These are phyloP conservation scores for Hymenoscyphus linearis DNA, from an alignment of 2,329 filamentous ascomycete genomes.

Conservation along the genomic window DNA sequence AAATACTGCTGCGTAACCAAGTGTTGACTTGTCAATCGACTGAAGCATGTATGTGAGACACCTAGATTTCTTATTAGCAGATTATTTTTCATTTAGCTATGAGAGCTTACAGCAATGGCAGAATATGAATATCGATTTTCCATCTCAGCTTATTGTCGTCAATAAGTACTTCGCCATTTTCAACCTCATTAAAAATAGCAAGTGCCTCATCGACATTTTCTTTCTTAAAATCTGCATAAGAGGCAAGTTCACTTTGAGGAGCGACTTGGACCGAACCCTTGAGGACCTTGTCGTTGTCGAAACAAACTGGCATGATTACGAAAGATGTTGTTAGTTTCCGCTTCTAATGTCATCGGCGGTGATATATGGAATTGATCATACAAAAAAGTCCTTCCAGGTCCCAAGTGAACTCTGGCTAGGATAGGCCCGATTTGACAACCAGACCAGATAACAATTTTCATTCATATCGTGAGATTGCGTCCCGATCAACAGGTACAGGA, in stretches of 20 bases:
- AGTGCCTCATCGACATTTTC: conserved; percentile 44
- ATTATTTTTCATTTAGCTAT: not conserved
- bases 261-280: not conserved
- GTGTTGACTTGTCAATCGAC: conserved; percentile 37
- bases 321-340: not conserved
- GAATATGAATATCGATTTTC: conserved; percentile 45
- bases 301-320: not conserved
- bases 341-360: not conserved
- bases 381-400: not conserved
- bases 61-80: conserved; percentile 47
- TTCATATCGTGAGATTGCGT: not conserved
- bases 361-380: not conserved
- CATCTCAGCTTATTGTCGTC: conserved; percentile 44
- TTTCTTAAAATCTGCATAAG: not conserved
- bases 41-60: conserved; percentile 47
- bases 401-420: not conserved
- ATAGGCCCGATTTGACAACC: not conserved
- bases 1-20: conserved; percentile 53
- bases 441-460: not conserved
- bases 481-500: not conserved
- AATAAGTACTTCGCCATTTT: conserved; percentile 40
- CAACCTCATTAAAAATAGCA: conserved; percentile 42
- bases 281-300: not conserved
- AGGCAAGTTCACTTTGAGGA: not conserved
- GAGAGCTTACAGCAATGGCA: not conserved